Evolutionary conservation across 2,329 filamentous ascomycete species (phyloP).

Genomic region (Calycina herbarum): DNA sequence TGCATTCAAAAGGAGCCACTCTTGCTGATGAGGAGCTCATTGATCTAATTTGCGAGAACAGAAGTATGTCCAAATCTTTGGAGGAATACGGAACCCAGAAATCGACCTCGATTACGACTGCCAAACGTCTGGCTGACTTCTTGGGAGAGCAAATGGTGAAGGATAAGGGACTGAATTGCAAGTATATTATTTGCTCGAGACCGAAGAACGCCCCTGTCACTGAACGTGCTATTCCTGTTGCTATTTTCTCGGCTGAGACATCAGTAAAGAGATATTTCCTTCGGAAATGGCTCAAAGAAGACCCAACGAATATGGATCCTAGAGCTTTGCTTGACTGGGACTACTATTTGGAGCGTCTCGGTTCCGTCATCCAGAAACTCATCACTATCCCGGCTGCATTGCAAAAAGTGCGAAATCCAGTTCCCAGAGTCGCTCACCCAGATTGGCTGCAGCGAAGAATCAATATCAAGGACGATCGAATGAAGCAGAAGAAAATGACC

Average conservation of each 20-base stretch:
- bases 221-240: constrained; percentile 89
- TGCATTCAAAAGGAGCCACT: constrained; percentile 84
- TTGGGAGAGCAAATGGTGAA: constrained; percentile 98
- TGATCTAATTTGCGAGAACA: constrained; percentile 99
- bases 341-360: constrained; percentile 94
- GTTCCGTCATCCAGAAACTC: constrained; percentile 96
- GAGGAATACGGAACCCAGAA: constrained; percentile 96
- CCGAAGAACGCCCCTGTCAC: constrained; percentile 91
- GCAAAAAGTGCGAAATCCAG: constrained; percentile 92
- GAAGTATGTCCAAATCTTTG: constrained; percentile 95
- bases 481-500: constrained; percentile 99
- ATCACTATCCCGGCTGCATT: constrained; percentile 97
- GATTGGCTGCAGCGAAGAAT: constrained; percentile 96
- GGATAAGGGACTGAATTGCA: constrained; percentile 98
- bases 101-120: constrained; percentile 98
- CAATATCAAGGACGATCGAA: constrained; percentile 91
- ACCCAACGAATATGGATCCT: constrained; percentile 87
- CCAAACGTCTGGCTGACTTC: constrained; percentile 91
- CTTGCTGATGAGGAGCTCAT: constrained; percentile 96
- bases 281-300: constrained; percentile 93
- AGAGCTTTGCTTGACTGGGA: constrained; percentile 91
- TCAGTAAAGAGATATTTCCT: constrained; percentile 85
- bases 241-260: constrained; percentile 94
- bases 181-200: constrained; percentile 93
- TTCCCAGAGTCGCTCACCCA: constrained; percentile 88